Evolutionary conservation across 768 basidiomycete genomes (phyloP).

Genomic region (Trichaptum fuscoviolaceum): DNA sequence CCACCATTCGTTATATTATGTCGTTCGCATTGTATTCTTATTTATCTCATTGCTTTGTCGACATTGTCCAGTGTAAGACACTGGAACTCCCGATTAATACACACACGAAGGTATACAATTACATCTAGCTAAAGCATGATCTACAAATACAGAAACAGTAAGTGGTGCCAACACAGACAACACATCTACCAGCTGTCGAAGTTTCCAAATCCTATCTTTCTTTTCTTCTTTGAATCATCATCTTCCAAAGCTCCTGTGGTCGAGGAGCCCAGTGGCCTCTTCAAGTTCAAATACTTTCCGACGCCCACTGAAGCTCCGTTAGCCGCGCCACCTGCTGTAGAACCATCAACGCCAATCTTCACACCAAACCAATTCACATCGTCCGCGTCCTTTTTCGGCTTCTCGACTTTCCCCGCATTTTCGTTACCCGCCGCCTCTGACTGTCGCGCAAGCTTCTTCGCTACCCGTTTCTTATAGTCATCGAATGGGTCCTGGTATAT

Average conservation of each 20-base stretch:
- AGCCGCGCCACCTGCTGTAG: constrained; percentile 23
- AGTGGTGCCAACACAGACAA: neutral
- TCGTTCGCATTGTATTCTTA: neutral
- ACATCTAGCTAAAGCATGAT: neutral
- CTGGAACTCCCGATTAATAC: neutral
- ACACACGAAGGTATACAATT: neutral
- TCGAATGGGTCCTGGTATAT: constrained; percentile 97
- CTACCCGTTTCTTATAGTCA: constrained; percentile 79
- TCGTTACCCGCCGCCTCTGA: constrained; percentile 36
- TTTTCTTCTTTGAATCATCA: constrained; percentile 54
- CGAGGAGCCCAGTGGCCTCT: constrained; percentile 34
- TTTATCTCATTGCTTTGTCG: neutral
- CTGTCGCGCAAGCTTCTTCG: constrained; percentile 67
- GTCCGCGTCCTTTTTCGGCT: constrained; percentile 58
- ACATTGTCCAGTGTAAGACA: neutral
- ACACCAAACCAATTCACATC: constrained; percentile 86
- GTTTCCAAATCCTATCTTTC: constrained; percentile 85
- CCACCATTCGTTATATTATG: neutral
- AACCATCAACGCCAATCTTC: constrained; percentile 56
- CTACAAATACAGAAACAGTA: constrained; percentile 2
- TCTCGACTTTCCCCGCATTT: constrained; percentile 20
- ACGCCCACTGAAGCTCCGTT: constrained; percentile 42
- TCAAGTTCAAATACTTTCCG: constrained; percentile 74
- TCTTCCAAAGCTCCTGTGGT: constrained; percentile 12
- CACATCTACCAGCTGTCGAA: constrained; percentile 72